Evolutionary conservation across 805 yeast species (phyloP).

Genomic region (Brettanomyces sp.): DNA sequence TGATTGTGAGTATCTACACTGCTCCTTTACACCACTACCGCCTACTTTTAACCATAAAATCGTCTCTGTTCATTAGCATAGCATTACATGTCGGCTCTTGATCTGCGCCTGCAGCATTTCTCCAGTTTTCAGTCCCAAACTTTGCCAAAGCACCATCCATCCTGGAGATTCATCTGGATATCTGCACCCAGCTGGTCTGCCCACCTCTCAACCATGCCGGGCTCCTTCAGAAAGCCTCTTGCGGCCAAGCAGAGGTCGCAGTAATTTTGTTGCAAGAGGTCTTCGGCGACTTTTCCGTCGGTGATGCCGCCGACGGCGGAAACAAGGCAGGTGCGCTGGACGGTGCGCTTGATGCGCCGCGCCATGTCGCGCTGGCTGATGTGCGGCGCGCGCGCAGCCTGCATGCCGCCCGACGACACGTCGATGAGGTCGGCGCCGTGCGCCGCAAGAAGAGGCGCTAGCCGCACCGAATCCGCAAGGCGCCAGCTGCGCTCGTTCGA

Average conservation of each 20-base stretch:
- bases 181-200: slow-evolving; percentile 39
- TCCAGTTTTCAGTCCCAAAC: slow-evolving; percentile 5
- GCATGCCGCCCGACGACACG: slow-evolving; percentile 42
- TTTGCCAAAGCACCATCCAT: slow-evolving; percentile 10
- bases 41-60: no score
- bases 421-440: slow-evolving; percentile 44
- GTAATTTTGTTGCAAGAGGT: slow-evolving; percentile 30
- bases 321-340: slow-evolving; percentile 33
- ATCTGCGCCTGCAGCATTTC: no score
- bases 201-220: slow-evolving; percentile 40
- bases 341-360: slow-evolving; percentile 30
- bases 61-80: no score
- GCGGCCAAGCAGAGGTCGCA: slow-evolving; percentile 44
- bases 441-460: slow-evolving; percentile 30
- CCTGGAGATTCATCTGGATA: slow-evolving; percentile 12
- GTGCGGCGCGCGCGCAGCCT: slow-evolving; percentile 20
- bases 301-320: slow-evolving; percentile 39
- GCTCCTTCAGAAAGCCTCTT: slow-evolving; percentile 34
- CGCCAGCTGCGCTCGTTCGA: slow-evolving; percentile 33
- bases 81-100: no score
- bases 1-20: no score
- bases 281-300: slow-evolving; percentile 27
- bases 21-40: no score
- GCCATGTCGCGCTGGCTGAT: slow-evolving; percentile 34
- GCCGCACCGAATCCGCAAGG: slow-evolving; percentile 32